Conservation (phyloP, 257 asterid genomes). For the Fraxinus excelsior region DNA sequence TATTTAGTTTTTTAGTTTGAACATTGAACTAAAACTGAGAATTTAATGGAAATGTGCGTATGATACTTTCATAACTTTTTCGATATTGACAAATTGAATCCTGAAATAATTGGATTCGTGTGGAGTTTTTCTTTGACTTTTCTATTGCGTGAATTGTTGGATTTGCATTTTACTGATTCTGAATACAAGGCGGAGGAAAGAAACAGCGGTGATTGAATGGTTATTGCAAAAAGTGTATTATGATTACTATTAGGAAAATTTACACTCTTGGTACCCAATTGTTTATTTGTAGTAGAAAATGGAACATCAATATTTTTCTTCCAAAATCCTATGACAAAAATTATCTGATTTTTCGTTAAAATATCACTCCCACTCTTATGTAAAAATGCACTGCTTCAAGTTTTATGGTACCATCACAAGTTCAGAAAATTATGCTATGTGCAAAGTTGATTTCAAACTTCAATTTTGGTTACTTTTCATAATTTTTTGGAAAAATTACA, state of each 20-base stretch:
- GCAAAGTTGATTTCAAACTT: no score
- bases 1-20: slow-evolving; percentile 15
- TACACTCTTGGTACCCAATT: background rate
- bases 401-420: no score
- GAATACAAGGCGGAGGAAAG: background rate
- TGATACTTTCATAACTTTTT: slow-evolving; percentile 18
- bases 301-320: background rate
- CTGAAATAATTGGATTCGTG: slow-evolving; percentile 4
- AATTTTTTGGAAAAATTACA: no score
- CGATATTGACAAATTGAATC: slow-evolving; percentile 8
- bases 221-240: background rate
- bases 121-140: background rate
- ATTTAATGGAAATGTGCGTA: slow-evolving; percentile 17
- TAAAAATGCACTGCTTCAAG: background rate
- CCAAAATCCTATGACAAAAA: background rate
- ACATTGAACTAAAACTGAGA: slow-evolving; percentile 16
- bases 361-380: background rate
- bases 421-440: no score
- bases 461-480: no score
- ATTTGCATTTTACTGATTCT: background rate
- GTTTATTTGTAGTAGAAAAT: background rate
- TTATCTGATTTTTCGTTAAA: background rate
- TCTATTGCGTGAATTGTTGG: background rate
- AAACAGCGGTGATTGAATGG: background rate
- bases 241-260: background rate